A percentile compares a stretch with the other conserved stretches of the same genome.
Conservation (phyloP, 2,329 filamentous ascomycete species). For the Nigrospora sphaerica region DNA sequence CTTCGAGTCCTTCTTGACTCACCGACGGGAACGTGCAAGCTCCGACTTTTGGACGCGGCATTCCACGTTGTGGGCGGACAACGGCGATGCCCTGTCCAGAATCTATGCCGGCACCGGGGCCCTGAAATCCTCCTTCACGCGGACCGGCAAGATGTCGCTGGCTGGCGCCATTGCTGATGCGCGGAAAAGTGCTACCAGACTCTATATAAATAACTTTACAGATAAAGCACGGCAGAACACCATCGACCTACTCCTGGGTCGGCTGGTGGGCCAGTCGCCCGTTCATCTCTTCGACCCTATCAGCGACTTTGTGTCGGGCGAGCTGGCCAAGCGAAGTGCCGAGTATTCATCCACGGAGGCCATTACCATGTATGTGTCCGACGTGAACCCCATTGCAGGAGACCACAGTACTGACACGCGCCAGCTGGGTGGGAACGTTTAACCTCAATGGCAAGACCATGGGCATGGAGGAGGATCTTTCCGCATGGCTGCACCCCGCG, state of each 20-base stretch:
- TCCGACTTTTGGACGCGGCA: conserved; percentile 89
- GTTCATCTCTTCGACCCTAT: conserved; percentile 91
- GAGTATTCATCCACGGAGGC: conserved; percentile 71
- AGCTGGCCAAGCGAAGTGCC: conserved; percentile 58
- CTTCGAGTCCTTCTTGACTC: conserved; percentile 72
- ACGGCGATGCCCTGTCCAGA: conserved; percentile 86
- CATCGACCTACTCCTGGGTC: conserved; percentile 86
- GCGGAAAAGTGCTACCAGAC: conserved; percentile 83
- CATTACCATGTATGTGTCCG: conserved; percentile 61
- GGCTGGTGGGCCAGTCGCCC: conserved; percentile 73
- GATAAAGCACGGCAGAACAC: conserved; percentile 90
- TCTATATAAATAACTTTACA: conserved; percentile 97
- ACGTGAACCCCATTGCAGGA: background rate
- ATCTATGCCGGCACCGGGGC: conserved; percentile 97
- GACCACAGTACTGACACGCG: conserved; percentile 10
- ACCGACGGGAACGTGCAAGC: conserved; percentile 60
- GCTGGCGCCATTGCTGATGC: conserved; percentile 92
- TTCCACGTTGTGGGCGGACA: conserved; percentile 93
- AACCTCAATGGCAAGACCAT: conserved; percentile 86
- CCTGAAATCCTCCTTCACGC: conserved; percentile 89
- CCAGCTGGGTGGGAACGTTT: conserved; percentile 70
- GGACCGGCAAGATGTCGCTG: conserved; percentile 91
- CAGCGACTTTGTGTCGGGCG: conserved; percentile 78
- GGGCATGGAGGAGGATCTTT: conserved; percentile 72
- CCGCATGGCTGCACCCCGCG: conserved; percentile 74